Base-by-base conservation (phyloP, 1,284 basidiomycete species). In the Exobasidium rhododendri region DNA sequence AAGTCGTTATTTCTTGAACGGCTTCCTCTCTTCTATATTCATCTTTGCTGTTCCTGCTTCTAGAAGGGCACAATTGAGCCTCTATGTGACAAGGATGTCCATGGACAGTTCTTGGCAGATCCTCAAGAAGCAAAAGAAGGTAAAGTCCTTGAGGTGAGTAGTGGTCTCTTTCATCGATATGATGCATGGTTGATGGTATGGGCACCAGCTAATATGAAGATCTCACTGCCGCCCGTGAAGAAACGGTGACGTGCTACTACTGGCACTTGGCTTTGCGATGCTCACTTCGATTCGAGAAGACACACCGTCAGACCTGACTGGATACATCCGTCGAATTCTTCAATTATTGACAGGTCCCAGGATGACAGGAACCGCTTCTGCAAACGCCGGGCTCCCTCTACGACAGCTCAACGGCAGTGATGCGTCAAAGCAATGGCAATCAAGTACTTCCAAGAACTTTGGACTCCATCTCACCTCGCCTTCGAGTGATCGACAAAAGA, bases 1-100 rank as follows among this genome's bases (percentile, higher is more conserved):
- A 0, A 22, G 44, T 4, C 43, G 74, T 4, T 76, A 68, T 61
- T 75, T 75, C 55, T 43, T 76, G 3, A 73, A 71, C 53, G 74
- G 74, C 2, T 68, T 74, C 58, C 35, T 76, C 11, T 61, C 67
- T 44, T 63, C 61, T 56, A 40, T 75, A 10, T 75, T 71, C 58
- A 71, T 75, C 30, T 62, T 71, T 3, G 69, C 68, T 11, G 67
- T 76, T 0, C 73, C 74, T 0, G 29, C 62, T 3, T 44, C 63
- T 0, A 49, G 74, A 17, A 26, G 73, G 7, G 59, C 65, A 0
- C 65, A 71, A 55, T 56, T 76, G 14, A 71, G 66, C 59, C 29
- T 74, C 49, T 67, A 56, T 29, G 60, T 62, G 3, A 58, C 44
- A 29, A 20, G 61, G 2, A 49, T 61, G 26, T 49, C 62, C 20